phyloP scores from a whole-genome alignment of 495 filamentous ascomycete species.

The Hypoxylon cercidicola region DNA sequence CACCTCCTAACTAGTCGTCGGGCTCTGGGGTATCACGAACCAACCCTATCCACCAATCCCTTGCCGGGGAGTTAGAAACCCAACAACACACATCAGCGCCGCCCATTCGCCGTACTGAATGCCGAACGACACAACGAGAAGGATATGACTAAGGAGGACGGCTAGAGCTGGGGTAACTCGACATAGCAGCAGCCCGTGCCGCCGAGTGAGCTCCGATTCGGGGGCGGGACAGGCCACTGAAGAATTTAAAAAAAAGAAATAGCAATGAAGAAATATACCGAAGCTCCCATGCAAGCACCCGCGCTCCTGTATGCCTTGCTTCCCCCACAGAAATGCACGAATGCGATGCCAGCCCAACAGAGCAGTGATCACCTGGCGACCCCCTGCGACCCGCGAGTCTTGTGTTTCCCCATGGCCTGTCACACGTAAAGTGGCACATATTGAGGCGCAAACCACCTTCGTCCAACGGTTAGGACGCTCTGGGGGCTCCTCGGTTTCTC shows the following conservation, averaged over 20 bases:
- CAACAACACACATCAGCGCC: no score
- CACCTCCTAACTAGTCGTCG: no score
- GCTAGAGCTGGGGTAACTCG: no score
- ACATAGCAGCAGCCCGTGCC: not conserved
- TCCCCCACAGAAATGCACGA: constrained; percentile 4
- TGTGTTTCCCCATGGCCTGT: constrained; percentile 24
- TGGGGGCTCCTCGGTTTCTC: constrained; percentile 5
- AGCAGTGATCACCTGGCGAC: constrained; percentile 31
- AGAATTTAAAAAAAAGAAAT: not conserved
- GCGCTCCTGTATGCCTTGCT: not conserved
- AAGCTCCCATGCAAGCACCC: constrained; percentile 24
- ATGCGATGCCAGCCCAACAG: constrained; percentile 15
- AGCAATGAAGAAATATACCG: constrained; percentile 32
- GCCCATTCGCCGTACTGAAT: no score
- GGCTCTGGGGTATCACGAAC: no score
- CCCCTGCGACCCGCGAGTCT: constrained; percentile 12
- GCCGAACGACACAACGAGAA: no score
- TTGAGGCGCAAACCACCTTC: constrained; percentile 14
- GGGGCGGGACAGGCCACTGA: constrained; percentile 11
- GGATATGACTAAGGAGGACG: no score
- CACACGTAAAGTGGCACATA: constrained; percentile 13
- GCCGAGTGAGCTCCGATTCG: constrained; percentile 7
- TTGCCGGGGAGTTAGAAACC: no score
- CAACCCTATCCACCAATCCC: no score
- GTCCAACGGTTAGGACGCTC: not conserved